These are phyloP conservation scores for Heliosperma pusillum DNA, from an alignment of 148 eudicot species.

Conservation along the genomic window DNA sequence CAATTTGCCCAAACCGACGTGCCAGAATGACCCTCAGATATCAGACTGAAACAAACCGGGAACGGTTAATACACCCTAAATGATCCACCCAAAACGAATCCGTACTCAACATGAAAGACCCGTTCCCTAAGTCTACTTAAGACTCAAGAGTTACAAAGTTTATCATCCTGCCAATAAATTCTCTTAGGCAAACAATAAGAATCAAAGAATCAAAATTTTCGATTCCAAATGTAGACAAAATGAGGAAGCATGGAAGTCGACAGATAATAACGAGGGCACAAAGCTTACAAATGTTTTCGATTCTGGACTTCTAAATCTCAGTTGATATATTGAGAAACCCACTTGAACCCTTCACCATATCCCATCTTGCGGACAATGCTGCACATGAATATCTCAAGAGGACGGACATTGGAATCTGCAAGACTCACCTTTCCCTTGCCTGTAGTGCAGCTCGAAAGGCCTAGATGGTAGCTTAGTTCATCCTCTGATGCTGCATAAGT, in stretches of 20 bases:
- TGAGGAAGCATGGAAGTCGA: constrained; percentile 7
- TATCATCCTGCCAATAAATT: background rate
- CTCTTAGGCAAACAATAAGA: background rate
- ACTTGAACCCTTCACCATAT: constrained; percentile 71
- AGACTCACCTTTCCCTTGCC: constrained; percentile 72
- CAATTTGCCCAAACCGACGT: too few species aligned
- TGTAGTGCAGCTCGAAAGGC: constrained; percentile 51
- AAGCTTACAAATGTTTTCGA: background rate
- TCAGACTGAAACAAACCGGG: too few species aligned
- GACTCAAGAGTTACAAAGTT: background rate
- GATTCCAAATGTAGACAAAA: constrained; percentile 16
- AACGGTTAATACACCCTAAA: too few species aligned
- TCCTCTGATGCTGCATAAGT: constrained; percentile 70
- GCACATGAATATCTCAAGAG: constrained; percentile 72
- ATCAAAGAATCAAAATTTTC: constrained; percentile 21
- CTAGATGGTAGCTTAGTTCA: constrained; percentile 52
- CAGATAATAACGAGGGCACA: background rate
- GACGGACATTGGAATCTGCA: constrained; percentile 50
- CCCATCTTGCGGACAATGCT: constrained; percentile 85
- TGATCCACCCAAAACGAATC: too few species aligned
- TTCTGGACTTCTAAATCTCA: constrained; percentile 1
- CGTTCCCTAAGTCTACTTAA: background rate
- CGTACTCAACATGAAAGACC: too few species aligned
- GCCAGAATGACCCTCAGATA: too few species aligned
- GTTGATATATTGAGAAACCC: constrained; percentile 73